Percentiles rank a stretch among this genome's conserved stretches.
These are phyloP conservation scores for Picea mariana DNA, from an alignment of 83 land plant genomes.

Conservation along the genomic window DNA sequence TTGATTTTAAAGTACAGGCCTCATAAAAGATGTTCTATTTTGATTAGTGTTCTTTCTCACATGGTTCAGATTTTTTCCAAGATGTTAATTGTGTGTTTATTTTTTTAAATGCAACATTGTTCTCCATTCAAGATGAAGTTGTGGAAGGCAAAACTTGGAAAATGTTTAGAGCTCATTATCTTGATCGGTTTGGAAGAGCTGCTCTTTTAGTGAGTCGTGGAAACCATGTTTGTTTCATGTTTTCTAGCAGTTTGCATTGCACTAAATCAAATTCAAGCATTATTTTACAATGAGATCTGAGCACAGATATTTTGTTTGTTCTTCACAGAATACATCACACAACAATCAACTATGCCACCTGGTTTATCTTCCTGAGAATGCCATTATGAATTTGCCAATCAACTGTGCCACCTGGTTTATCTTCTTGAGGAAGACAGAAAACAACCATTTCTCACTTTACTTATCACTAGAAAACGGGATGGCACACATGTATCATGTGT, in stretches of 20 bases:
- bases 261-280: neutral
- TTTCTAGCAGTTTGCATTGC: neutral
- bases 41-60: neutral
- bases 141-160: constrained; percentile 86
- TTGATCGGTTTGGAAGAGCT: constrained; percentile 66
- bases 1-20: no score
- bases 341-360: constrained; percentile 72
- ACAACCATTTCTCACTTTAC: no score
- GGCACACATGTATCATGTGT: no score
- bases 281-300: neutral
- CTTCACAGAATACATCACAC: constrained; percentile 74
- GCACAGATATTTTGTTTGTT: neutral
- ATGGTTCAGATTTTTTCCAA: no score
- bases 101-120: no score
- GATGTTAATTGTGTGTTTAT: no score
- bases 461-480: no score
- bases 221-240: constrained; percentile 47
- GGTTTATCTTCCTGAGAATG: constrained; percentile 85
- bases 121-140: constrained; percentile 54
- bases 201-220: constrained; percentile 78
- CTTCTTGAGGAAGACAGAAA: no score
- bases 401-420: no score
- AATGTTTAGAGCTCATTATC: constrained; percentile 72
- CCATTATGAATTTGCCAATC: constrained; percentile 70
- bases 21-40: neutral